A percentile compares a stretch with the other conserved stretches of the same genome.
phyloP scores from a whole-genome alignment of 495 filamentous ascomycete species.

The Xylaria cubensis region DNA sequence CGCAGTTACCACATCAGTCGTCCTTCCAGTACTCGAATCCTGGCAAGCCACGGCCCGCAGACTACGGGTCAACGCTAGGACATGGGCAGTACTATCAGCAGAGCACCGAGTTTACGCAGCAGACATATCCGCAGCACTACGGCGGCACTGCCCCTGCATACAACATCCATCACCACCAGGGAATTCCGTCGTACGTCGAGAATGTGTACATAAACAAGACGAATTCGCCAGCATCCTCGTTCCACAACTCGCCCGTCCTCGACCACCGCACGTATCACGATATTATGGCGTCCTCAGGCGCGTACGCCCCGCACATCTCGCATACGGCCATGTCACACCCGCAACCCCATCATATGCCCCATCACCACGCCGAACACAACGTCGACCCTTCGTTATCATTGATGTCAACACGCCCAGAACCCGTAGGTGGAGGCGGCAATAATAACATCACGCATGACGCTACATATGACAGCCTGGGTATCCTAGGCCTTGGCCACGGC shows the following conservation, averaged over 20 bases:
- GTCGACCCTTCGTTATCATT: conserved; percentile 39
- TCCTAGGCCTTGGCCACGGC: conserved; percentile 13
- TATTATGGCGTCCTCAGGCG: conserved; percentile 4
- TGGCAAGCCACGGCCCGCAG: conserved; percentile 61
- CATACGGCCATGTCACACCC: conserved; percentile 30
- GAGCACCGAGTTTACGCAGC: conserved; percentile 34
- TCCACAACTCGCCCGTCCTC: conserved; percentile 42
- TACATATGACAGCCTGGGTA: conserved; percentile 18
- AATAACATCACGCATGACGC: neutral
- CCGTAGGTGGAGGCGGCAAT: conserved; percentile 13
- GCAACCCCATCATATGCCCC: conserved; percentile 21
- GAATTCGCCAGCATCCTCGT: conserved; percentile 47
- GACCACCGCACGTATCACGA: conserved; percentile 33
- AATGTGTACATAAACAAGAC: conserved; percentile 52
- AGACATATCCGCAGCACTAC: conserved; percentile 33
- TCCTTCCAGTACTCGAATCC: conserved; percentile 69
- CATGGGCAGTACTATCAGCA: conserved; percentile 69
- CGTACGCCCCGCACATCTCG: conserved; percentile 30
- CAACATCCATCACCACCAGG: conserved; percentile 25
- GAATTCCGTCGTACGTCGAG: conserved; percentile 31
- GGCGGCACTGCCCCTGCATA: conserved; percentile 10
- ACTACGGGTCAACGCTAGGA: conserved; percentile 59
- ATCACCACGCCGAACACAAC: conserved; percentile 25
- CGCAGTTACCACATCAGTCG: conserved; percentile 44
- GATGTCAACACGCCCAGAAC: conserved; percentile 24